phyloP scores from a whole-genome alignment of 495 filamentous ascomycete genomes.

The Chlorociboria aeruginascens region DNA sequence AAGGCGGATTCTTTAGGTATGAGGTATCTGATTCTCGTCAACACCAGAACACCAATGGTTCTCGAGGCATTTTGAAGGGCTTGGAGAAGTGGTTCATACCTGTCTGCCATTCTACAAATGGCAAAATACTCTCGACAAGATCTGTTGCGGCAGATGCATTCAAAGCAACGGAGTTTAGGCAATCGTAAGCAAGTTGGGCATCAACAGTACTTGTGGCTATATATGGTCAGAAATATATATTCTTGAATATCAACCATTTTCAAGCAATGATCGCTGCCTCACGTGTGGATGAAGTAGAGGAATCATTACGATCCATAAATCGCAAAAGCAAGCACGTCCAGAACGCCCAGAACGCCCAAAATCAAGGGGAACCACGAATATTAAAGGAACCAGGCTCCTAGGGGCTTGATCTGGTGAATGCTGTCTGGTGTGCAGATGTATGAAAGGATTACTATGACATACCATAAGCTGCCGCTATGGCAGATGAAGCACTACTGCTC shows the following conservation, averaged over 20 bases:
- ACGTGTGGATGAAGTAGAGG: neutral
- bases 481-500: neutral
- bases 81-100: constrained; percentile 3
- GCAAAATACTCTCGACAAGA: constrained; percentile 10
- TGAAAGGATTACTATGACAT: neutral
- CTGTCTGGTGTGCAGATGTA: no score
- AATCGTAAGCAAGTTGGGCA: constrained; percentile 13
- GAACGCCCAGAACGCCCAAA: no score
- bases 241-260: neutral
- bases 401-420: no score
- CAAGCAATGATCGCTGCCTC: neutral
- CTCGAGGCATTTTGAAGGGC: neutral
- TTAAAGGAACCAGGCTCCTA: no score
- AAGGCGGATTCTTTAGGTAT: constrained; percentile 21
- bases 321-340: no score
- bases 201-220: constrained; percentile 3
- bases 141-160: constrained; percentile 10
- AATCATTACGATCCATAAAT: no score
- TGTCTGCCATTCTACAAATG: constrained; percentile 10
- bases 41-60: no score
- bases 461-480: neutral
- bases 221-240: neutral
- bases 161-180: constrained; percentile 20
- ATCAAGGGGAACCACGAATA: no score
- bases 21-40: constrained; percentile 6